phyloP scores from a whole-genome alignment of 495 filamentous ascomycete genomes.

The Rusavskia elegans region DNA sequence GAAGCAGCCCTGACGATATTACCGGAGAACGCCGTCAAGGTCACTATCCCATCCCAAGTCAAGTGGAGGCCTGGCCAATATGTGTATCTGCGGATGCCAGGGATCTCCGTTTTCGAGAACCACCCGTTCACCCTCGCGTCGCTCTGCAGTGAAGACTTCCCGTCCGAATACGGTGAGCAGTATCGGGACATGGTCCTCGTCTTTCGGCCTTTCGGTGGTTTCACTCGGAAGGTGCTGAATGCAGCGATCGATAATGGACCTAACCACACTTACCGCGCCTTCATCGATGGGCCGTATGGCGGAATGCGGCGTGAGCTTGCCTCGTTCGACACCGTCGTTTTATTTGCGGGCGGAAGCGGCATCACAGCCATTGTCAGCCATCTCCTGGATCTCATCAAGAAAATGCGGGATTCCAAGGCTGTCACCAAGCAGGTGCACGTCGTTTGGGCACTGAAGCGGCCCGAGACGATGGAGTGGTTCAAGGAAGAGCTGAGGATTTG shows the following conservation, averaged over 20 bases:
- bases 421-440: conserved; percentile 81
- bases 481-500: conserved; percentile 86
- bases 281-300: conserved; percentile 86
- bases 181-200: conserved; percentile 81
- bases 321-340: conserved; percentile 81
- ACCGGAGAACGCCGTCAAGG: conserved; percentile 80
- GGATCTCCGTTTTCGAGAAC: conserved; percentile 76
- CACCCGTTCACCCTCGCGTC: conserved; percentile 95
- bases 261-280: conserved; percentile 75
- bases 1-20: conserved; percentile 75
- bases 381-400: conserved; percentile 78
- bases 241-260: conserved; percentile 68
- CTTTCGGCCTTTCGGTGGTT: conserved; percentile 80
- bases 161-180: conserved; percentile 70
- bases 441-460: conserved; percentile 76
- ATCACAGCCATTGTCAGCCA: conserved; percentile 90
- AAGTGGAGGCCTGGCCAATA: conserved; percentile 89
- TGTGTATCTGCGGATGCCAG: conserved; percentile 85
- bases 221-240: conserved; percentile 64
- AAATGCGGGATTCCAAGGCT: conserved; percentile 84
- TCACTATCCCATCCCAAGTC: conserved; percentile 86
- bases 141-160: conserved; percentile 73
- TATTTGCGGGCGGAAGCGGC: conserved; percentile 86
- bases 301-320: conserved; percentile 85
- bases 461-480: conserved; percentile 96